These are phyloP conservation scores for Kwoniella sp. DNA, from an alignment of 768 basidiomycete genomes.

Conservation along the genomic window DNA sequence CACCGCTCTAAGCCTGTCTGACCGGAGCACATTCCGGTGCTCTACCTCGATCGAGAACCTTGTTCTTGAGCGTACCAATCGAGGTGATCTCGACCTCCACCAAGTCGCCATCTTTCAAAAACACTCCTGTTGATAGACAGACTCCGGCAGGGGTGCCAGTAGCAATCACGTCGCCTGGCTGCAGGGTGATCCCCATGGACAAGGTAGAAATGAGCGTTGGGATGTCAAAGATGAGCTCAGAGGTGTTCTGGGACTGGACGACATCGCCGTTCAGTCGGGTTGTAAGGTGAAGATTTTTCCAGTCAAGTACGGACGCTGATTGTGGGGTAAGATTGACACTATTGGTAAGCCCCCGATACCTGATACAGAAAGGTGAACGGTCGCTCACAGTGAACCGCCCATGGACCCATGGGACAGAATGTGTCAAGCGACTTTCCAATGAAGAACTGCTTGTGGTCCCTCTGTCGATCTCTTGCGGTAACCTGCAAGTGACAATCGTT, in stretches of 20 bases:
- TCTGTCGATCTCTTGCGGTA: constrained; percentile 48
- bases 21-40: constrained; percentile 17
- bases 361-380: not conserved
- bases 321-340: no score
- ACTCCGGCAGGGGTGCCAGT: constrained; percentile 51
- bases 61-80: constrained; percentile 39
- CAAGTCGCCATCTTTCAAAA: constrained; percentile 42
- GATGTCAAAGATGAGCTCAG: constrained; percentile 50
- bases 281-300: constrained; percentile 32
- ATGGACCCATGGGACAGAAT: constrained; percentile 51
- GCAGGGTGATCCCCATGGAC: constrained; percentile 44
- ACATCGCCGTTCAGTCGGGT: constrained; percentile 44
- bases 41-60: constrained; percentile 18
- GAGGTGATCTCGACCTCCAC: constrained; percentile 45
- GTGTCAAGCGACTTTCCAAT: constrained; percentile 50
- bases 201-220: constrained; percentile 47
- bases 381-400: constrained; percentile 32
- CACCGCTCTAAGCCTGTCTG: constrained; percentile 9
- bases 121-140: constrained; percentile 33
- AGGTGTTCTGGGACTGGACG: constrained; percentile 38
- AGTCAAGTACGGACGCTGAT: constrained; percentile 32
- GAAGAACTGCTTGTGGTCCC: constrained; percentile 53
- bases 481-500: constrained; percentile 32
- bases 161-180: constrained; percentile 48
- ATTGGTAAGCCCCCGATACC: no score